A percentile compares a stretch with the other conserved stretches of the same genome.
phyloP scores from a whole-genome alignment of 2,329 filamentous ascomycete genomes.

The Penicillium sclerotigenum region DNA sequence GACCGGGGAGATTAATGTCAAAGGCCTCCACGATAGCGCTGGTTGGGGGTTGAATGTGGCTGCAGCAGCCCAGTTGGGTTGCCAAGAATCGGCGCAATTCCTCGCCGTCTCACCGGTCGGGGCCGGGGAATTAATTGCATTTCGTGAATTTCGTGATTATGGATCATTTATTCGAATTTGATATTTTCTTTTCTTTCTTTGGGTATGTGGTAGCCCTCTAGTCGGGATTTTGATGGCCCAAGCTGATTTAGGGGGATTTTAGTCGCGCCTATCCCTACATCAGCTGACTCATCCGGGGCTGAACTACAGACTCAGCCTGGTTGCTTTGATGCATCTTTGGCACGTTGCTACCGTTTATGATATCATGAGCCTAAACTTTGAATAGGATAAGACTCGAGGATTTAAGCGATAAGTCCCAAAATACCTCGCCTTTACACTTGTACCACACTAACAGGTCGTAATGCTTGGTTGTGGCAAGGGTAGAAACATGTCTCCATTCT shows the following conservation, averaged over 20 bases:
- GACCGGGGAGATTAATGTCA: neutral
- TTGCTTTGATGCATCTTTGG: too few relatives aligned
- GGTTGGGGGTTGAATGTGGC: neutral
- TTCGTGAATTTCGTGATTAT: neutral
- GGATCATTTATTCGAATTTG: neutral
- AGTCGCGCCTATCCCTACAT: neutral
- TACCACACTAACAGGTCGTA: neutral
- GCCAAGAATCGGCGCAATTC: slow-evolving; percentile 20
- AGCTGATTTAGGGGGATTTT: neutral
- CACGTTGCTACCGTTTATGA: too few relatives aligned
- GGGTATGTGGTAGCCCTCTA: neutral
- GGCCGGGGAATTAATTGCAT: slow-evolving; percentile 1
- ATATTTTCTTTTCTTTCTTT: neutral
- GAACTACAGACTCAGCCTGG: too few relatives aligned
- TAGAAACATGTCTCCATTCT: neutral
- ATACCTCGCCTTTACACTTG: neutral
- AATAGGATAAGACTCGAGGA: neutral
- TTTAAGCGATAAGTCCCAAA: too few relatives aligned
- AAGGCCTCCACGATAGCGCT: neutral
- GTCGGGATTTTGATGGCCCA: slow-evolving; percentile 1
- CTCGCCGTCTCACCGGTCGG: slow-evolving; percentile 12
- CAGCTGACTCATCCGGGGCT: neutral
- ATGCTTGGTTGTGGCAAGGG: neutral
- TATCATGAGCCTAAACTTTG: too few relatives aligned
- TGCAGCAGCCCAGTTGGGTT: neutral